These are phyloP conservation scores for Chrysoporthe cubensis DNA, from an alignment of 2,329 filamentous ascomycete genomes.

Conservation along the genomic window DNA sequence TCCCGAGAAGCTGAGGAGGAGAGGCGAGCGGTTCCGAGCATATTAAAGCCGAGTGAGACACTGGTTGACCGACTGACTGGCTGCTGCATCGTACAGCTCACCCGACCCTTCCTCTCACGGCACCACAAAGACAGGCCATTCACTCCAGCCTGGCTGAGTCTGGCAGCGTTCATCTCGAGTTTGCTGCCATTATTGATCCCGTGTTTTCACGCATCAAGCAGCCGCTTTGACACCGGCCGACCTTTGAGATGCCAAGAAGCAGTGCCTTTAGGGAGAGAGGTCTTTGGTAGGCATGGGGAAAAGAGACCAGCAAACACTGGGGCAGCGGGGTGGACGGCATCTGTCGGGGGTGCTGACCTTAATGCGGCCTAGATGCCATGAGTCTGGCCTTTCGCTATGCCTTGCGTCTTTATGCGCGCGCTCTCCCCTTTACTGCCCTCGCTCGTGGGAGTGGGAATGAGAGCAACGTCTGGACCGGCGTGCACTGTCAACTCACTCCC, in stretches of 20 bases:
- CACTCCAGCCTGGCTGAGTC: neutral
- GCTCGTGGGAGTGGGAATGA: no score
- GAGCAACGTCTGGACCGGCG: no score
- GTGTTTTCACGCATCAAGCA: slow-evolving; percentile 1
- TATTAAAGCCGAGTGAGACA: slow-evolving; percentile 11
- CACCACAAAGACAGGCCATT: slow-evolving; percentile 11
- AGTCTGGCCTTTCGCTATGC: neutral
- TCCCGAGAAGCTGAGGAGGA: neutral
- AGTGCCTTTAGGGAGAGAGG: neutral
- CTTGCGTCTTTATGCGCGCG: neutral
- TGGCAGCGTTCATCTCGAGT: slow-evolving; percentile 21
- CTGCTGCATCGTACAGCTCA: neutral
- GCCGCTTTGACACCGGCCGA: neutral
- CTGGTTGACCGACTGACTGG: neutral
- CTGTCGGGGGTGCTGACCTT: no score
- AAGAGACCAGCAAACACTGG: neutral
- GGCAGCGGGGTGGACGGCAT: neutral
- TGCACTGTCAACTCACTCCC: neutral
- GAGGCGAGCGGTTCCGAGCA: slow-evolving; percentile 16
- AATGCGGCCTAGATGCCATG: neutral
- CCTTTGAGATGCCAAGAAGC: slow-evolving; percentile 24
- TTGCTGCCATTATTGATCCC: slow-evolving; percentile 16
- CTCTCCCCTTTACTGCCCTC: no score
- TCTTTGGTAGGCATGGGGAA: neutral
- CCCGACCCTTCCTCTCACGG: neutral